These are phyloP conservation scores for Wickerhamiella sorbophila DNA, from an alignment of 805 yeast species.

Conservation along the genomic window DNA sequence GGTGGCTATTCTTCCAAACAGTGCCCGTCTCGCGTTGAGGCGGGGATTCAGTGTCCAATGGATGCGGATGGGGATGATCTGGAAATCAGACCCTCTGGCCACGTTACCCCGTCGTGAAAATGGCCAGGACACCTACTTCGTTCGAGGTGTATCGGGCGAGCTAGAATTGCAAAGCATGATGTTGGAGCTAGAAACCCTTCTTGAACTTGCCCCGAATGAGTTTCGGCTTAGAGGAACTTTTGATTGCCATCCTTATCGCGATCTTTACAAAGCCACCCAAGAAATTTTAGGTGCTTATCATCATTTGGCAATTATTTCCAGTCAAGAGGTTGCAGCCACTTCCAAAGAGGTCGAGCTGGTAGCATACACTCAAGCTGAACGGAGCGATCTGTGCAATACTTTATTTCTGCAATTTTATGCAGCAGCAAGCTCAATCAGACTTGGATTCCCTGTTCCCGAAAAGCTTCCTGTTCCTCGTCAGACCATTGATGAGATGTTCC, in stretches of 20 bases:
- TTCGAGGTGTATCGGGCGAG: constrained; percentile 21
- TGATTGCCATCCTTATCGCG: constrained; percentile 38
- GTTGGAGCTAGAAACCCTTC: constrained; percentile 42
- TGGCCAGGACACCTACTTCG: constrained; percentile 1
- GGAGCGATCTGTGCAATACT: constrained; percentile 56
- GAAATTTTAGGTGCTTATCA: constrained; percentile 61
- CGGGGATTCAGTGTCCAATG: constrained; percentile 54
- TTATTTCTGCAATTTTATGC: constrained; percentile 59
- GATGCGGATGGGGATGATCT: constrained; percentile 66
- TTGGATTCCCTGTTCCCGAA: constrained; percentile 65
- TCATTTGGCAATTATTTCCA: constrained; percentile 54
- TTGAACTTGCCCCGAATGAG: constrained; percentile 64
- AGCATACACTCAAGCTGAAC: constrained; percentile 34
- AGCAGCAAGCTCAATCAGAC: constrained; percentile 48
- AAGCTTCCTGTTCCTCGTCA: constrained; percentile 67
- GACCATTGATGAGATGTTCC: constrained; percentile 54
- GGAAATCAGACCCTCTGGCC: constrained; percentile 61
- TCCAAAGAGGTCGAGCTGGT: constrained; percentile 43
- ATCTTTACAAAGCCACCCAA: constrained; percentile 41
- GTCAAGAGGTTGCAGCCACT: constrained; percentile 41
- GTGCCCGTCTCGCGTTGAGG: constrained; percentile 58
- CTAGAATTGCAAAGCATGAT: constrained; percentile 39
- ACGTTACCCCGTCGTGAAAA: constrained; percentile 7
- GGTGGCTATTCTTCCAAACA: constrained; percentile 50
- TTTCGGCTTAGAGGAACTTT: constrained; percentile 61